A percentile compares a stretch with the other conserved stretches of the same genome.
Evolutionary conservation across 2,329 filamentous ascomycete genomes (phyloP).

Genomic region (Cladophialophora bantiana): DNA sequence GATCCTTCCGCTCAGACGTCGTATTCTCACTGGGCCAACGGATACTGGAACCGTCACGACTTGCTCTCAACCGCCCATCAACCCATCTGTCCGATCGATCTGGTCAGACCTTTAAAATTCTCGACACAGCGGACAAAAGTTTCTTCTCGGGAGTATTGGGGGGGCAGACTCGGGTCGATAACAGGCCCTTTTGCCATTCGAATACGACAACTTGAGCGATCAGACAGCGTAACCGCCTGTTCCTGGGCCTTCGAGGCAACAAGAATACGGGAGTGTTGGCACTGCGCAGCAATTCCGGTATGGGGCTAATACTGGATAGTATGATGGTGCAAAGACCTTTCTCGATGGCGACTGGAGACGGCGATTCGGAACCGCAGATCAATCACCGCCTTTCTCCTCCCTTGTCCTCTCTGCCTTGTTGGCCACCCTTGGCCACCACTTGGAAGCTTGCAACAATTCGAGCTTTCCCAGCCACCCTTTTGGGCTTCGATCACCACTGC

Average conservation of each 20-base stretch:
- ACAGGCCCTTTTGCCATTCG: conserved; percentile 1
- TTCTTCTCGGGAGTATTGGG: background rate
- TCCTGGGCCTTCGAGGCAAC: background rate
- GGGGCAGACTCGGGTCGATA: background rate
- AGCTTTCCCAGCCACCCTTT: conserved; percentile 9
- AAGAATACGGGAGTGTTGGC: background rate
- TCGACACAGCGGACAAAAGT: conserved; percentile 4
- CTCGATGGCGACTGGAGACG: conserved; percentile 19
- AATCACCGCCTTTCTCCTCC: conserved; percentile 20
- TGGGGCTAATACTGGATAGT: conserved; percentile 4
- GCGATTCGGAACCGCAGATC: conserved; percentile 15
- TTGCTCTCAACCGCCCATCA: conserved; percentile 1
- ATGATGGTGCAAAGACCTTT: conserved; percentile 17
- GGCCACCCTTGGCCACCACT: background rate
- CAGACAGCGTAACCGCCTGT: background rate
- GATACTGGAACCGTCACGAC: conserved; percentile 1
- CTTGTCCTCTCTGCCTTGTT: background rate
- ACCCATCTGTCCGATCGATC: conserved; percentile 23
- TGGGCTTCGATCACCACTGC: conserved; percentile 14
- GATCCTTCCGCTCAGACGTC: conserved; percentile 9
- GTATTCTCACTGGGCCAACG: conserved; percentile 14
- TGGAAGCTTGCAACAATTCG: background rate
- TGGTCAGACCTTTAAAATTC: conserved; percentile 19
- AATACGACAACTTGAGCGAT: background rate
- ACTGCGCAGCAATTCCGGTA: conserved; percentile 4